Percentiles rank a stretch among this genome's conserved stretches.
phyloP scores from a whole-genome alignment of 441 rosid species.

The Croton setiger region DNA sequence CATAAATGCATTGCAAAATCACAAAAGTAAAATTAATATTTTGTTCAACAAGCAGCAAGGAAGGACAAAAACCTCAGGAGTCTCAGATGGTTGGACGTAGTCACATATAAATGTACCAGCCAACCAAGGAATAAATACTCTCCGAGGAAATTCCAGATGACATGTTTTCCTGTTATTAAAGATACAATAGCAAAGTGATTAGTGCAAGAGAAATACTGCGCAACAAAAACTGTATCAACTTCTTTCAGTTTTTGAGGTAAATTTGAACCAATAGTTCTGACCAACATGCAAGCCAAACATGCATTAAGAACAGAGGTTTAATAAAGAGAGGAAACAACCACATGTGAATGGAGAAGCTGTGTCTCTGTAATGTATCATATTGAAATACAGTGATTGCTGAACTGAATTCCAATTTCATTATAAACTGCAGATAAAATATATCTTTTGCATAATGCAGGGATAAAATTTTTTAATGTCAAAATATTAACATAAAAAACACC shows the following conservation, averaged over 20 bases:
- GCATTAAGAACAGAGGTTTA: neutral
- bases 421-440: neutral
- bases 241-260: neutral
- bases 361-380: neutral
- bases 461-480: no score
- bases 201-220: neutral
- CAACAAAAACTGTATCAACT: slow-evolving; percentile 10
- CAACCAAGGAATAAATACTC: slow-evolving; percentile 89
- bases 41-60: slow-evolving; percentile 9
- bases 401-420: neutral
- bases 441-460: neutral
- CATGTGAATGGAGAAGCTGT: neutral
- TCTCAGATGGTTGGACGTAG: slow-evolving; percentile 74
- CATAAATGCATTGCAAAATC: neutral
- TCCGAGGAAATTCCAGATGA: slow-evolving; percentile 60
- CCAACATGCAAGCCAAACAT: slow-evolving; percentile 3
- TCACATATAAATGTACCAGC: slow-evolving; percentile 59
- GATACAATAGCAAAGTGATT: slow-evolving; percentile 4
- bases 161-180: slow-evolving; percentile 53
- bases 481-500: no score
- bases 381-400: neutral
- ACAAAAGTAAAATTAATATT: neutral
- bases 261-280: slow-evolving; percentile 7
- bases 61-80: slow-evolving; percentile 71
- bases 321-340: neutral